Conservation (phyloP, 1,284 basidiomycete species). For the Marasmius sp. region DNA sequence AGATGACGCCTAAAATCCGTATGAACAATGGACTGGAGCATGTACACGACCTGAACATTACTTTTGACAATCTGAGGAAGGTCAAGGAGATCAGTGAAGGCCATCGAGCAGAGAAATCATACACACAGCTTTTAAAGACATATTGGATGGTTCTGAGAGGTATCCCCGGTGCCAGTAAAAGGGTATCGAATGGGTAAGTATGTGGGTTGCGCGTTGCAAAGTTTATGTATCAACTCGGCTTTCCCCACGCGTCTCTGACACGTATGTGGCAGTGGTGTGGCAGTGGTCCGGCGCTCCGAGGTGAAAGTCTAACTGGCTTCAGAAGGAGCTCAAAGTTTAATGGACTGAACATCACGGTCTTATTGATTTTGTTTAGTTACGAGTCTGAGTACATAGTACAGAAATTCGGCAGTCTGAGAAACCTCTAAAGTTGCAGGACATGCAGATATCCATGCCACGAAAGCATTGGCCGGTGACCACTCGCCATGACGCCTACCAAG, state of each 20-base stretch:
- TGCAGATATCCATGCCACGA: too few species aligned
- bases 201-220: not conserved
- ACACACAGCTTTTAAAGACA: conserved; percentile 73
- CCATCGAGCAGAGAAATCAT: not conserved
- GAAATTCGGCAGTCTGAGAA: too few species aligned
- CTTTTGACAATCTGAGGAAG: conserved; percentile 67
- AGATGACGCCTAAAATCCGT: conserved; percentile 70
- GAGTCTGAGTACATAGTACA: too few species aligned
- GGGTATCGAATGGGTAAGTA: not conserved
- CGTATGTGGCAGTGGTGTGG: not conserved
- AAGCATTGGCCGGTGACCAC: too few species aligned
- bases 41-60: conserved; percentile 27
- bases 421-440: too few species aligned
- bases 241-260: not conserved
- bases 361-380: too few species aligned
- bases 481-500: too few species aligned
- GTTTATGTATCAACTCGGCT: not conserved
- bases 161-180: not conserved
- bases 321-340: too few species aligned
- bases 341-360: too few species aligned
- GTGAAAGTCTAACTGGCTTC: too few species aligned
- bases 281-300: too few species aligned
- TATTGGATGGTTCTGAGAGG: conserved; percentile 23
- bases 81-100: not conserved
- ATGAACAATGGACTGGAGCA: conserved; percentile 13